Conservation (phyloP, 2,329 filamentous ascomycete species). For the Penicillium decumbens region DNA sequence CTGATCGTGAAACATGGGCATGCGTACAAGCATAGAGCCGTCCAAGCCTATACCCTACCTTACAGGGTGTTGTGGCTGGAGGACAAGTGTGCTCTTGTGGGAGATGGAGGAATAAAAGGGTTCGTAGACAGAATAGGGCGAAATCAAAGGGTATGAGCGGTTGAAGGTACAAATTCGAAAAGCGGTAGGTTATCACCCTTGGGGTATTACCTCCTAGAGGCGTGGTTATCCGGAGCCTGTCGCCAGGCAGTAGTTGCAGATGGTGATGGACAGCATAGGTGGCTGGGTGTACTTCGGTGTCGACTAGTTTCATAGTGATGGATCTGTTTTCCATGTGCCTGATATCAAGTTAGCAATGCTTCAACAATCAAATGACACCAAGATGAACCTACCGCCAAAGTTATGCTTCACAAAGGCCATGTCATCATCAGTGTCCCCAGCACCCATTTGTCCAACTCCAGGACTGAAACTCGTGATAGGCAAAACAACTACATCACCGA, state of each 20-base stretch:
- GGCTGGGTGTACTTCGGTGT: not conserved
- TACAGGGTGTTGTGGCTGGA: not conserved
- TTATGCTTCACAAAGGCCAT: constrained; percentile 98
- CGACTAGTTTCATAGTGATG: constrained; percentile 24
- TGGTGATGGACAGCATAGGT: not conserved
- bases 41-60: not conserved
- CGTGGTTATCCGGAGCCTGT: too few species aligned
- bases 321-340: constrained; percentile 40
- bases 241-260: too few species aligned
- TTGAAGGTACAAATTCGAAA: not conserved
- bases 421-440: constrained; percentile 79
- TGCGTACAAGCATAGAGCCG: not conserved
- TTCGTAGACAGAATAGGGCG: not conserved
- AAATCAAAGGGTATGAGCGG: not conserved
- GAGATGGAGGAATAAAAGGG: not conserved
- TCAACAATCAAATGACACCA: not conserved
- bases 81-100: not conserved
- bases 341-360: constrained; percentile 5
- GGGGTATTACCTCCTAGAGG: too few species aligned
- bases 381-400: constrained; percentile 67
- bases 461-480: constrained; percentile 98
- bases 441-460: constrained; percentile 87
- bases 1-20: constrained; percentile 11
- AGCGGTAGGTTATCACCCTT: not conserved
- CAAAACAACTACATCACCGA: constrained; percentile 88